Conservation (phyloP, 257 asterid species). For the Solanum etuberosum region DNA sequence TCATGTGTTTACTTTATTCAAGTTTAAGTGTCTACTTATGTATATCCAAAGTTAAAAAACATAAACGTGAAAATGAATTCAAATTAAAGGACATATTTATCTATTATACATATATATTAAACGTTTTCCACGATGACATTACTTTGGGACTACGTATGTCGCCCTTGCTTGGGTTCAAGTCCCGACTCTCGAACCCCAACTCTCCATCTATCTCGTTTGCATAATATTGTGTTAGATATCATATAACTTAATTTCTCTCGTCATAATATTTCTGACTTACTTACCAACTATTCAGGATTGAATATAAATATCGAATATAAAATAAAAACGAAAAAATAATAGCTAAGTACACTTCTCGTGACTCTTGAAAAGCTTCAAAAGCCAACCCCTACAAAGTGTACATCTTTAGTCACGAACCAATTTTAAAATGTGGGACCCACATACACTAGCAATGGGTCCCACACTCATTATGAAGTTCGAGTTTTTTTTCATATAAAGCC, state of each 20-base stretch:
- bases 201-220: not conserved
- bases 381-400: not conserved
- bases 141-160: not conserved
- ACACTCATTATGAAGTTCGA: not conserved
- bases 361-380: not conserved
- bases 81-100: no score
- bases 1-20: no score
- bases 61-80: no score
- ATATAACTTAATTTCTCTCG: not conserved
- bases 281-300: accelerated
- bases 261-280: not conserved
- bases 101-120: no score
- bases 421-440: not conserved
- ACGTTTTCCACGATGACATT: not conserved
- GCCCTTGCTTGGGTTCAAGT: not conserved
- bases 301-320: no score
- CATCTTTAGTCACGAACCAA: not conserved
- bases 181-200: not conserved
- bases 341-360: not conserved
- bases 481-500: not conserved
- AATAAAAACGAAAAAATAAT: no score
- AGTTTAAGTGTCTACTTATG: no score
- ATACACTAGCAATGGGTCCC: not conserved
- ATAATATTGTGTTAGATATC: not conserved
- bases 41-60: no score